phyloP scores from a whole-genome alignment of 2,329 filamentous ascomycete genomes.

The Hypoxylon sp. region DNA sequence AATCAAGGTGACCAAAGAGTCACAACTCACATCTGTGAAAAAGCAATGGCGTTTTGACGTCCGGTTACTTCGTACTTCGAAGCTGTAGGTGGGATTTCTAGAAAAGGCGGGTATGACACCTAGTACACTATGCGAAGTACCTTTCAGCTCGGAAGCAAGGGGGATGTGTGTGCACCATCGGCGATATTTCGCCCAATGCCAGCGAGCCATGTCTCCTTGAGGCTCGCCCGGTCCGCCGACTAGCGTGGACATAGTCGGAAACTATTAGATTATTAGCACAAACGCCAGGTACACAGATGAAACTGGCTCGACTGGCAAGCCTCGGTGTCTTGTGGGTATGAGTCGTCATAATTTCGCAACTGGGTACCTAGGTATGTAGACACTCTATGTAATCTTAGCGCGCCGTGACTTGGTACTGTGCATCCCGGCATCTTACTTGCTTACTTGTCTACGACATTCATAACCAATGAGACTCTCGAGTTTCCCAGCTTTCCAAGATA shows the following conservation, averaged over 20 bases:
- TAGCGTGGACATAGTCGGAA: slow-evolving; percentile 17
- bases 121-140: slow-evolving; percentile 2
- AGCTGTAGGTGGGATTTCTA: background rate
- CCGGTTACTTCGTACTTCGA: slow-evolving; percentile 22
- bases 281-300: slow-evolving; percentile 16
- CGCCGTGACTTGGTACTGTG: background rate
- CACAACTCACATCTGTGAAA: slow-evolving; percentile 9
- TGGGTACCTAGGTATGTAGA: slow-evolving; percentile 19
- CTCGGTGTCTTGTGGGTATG: background rate
- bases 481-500: background rate
- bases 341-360: slow-evolving; percentile 34
- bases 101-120: background rate
- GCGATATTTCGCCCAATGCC: slow-evolving; percentile 27
- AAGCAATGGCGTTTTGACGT: background rate
- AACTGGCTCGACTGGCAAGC: too few relatives aligned
- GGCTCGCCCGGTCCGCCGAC: slow-evolving; percentile 26
- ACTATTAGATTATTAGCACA: slow-evolving; percentile 10
- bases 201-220: slow-evolving; percentile 25
- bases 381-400: slow-evolving; percentile 26
- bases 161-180: slow-evolving; percentile 11
- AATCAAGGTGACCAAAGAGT: slow-evolving; percentile 3
- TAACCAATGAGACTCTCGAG: slow-evolving; percentile 9
- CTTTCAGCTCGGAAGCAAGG: slow-evolving; percentile 15
- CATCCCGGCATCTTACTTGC: too few relatives aligned
- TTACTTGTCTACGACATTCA: slow-evolving; percentile 19